Base-by-base conservation (phyloP, 805 yeast species). In the Candida saitoana region DNA sequence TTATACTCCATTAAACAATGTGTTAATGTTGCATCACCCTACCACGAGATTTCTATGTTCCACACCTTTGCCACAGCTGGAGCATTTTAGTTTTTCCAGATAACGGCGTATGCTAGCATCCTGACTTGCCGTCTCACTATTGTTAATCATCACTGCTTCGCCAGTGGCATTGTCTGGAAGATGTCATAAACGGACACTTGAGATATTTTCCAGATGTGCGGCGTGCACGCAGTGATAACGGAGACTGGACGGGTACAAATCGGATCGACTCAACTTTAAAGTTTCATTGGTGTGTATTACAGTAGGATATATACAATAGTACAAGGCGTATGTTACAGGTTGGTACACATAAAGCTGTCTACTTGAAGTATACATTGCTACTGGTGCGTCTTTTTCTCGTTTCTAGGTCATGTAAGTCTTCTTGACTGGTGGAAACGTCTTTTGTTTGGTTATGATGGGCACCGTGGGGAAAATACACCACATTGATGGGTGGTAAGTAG, bases 381-480 rank as follows among this genome's bases (percentile, higher is more conserved):
- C 38, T 36, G 18, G 24, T 36, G 8, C 38, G 24, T 24, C 31
- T 22, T 25, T 36, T 36, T 15, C 22, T n/a, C 4, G 38, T 20
- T 15, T 36, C 38, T 36, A 20, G 30, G 5, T 34, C 27, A 11
- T 34, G 24, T 5, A 24, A 27, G 7, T 36, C 38, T 6, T 36
- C 38, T 11, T n/a, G 30, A 14, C 5, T 17, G 22, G 11, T 24
- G 19, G 24, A 4, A 3, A 24, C 18, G 5, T 36, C 38, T 24
- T 36, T 36, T 14, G 30, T 16, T n/a, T 49, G 39, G 18, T 46
- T 46, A 33, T 69, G 80, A 49, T 77, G 80, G 5, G 73, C 79
- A 4, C 78, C 65, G 50, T 75, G 80, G 1, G 80, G 80, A 43
- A 76, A 70, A 50, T 76, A 76, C 4, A 75, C 80, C 35, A 70